These are phyloP conservation scores for Diplocarpon mali DNA, from an alignment of 2,329 filamentous ascomycete genomes.

Conservation along the genomic window DNA sequence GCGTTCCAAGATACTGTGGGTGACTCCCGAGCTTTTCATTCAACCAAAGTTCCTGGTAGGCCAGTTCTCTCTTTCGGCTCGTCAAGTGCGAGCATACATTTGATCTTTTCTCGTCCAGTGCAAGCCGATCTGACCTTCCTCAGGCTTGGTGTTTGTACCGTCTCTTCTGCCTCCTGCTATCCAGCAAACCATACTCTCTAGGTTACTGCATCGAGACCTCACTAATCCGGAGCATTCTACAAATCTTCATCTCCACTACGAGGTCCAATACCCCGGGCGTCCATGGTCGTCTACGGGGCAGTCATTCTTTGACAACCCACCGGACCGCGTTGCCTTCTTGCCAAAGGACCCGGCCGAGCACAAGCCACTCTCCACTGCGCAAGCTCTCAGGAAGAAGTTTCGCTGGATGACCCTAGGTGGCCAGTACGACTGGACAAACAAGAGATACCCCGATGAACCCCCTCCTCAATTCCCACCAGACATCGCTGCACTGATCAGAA, in stretches of 20 bases:
- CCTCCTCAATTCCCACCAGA: conserved; percentile 68
- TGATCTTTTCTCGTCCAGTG: neutral
- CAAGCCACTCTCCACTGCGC: conserved; percentile 56
- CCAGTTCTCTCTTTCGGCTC: neutral
- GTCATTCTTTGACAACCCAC: conserved; percentile 45
- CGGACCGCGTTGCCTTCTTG: conserved; percentile 41
- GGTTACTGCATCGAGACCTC: conserved; percentile 68
- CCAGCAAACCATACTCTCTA: conserved; percentile 60
- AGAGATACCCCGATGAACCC: conserved; percentile 59
- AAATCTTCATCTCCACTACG: conserved; percentile 79
- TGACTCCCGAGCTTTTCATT: neutral
- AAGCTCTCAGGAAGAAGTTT: conserved; percentile 67
- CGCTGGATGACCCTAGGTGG: conserved; percentile 93
- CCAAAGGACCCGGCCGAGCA: conserved; percentile 68
- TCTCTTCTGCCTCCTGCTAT: conserved; percentile 57
- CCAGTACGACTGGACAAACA: conserved; percentile 92
- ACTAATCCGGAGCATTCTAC: conserved; percentile 66
- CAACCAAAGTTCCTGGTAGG: conserved; percentile 42
- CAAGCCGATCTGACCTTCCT: conserved; percentile 12
- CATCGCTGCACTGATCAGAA: conserved; percentile 54
- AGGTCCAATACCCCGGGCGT: conserved; percentile 47
- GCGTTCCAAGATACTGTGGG: conserved; percentile 28
- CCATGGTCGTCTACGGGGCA: neutral
- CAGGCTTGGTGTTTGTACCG: conserved; percentile 72
- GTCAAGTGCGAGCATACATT: neutral